Base-by-base conservation (phyloP, 805 yeast species). In the Wickerhamiella siamensis region DNA sequence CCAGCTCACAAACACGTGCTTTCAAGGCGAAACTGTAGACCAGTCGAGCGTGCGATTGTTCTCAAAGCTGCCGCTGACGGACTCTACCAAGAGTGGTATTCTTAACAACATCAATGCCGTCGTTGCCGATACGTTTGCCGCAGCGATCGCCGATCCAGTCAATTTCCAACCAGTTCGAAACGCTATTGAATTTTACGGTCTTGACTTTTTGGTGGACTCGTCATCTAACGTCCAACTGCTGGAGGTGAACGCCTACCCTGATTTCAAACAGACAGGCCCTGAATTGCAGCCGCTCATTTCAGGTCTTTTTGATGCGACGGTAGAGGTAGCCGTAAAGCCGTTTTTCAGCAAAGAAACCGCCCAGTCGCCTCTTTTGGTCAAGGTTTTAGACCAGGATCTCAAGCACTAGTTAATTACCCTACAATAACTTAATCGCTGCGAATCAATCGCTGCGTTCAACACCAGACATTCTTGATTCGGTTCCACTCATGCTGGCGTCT, bases 211-310 rank as follows among this genome's bases (percentile, higher is more conserved):
- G 42, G 81, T 91, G 15, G 77, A 75, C 51, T 64, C 72, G 24
- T 42, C 46, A 26, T 55, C 59, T 18, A 57, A 67, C 12, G 88
- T 81, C 2, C 68, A 66, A 36, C 56, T 91, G 21, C 62, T 88
- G 33, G 97, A 91, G 59, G 83, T 86, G 36, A 91, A 91, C 54
- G 79, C 97, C 14, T 91, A 79, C 55, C 98, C 98, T 1, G 98
- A 91, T 57, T 91, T 91, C 63, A 86, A 84, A 54, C 98, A 91
- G 61, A 91, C 97, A 0, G 98, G 98, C 15, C 72, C 64, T 14
- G 79, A 71, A 5, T 65, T 88, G 51, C 81, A 79, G 54, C 64
- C 51, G 2, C 53, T 84, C 18, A 81, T 91, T 24, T 67, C 69
- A 47, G 79, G 71, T 29, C 63, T 87, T 35, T 81, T 87, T 52